Percentiles rank a stretch among this genome's conserved stretches.
phyloP scores from a whole-genome alignment of 2,329 filamentous ascomycete genomes.

The Aspergillus oerlinghausenensis region DNA sequence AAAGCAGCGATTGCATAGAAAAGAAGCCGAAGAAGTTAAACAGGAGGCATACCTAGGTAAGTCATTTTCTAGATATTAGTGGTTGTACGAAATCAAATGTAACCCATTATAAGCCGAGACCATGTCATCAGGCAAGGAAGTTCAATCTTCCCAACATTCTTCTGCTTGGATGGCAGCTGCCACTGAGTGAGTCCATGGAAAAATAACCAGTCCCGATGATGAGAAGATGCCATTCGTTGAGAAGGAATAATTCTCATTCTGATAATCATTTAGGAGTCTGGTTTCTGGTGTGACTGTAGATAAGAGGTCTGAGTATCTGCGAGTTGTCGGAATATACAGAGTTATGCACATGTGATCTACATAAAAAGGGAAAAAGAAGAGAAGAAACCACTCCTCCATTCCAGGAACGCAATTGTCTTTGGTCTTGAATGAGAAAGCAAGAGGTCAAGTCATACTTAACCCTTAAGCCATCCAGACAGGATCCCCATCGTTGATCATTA shows the following conservation, averaged over 20 bases:
- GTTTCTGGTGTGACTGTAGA: neutral
- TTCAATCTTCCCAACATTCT: constrained; percentile 14
- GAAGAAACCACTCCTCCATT: too few species aligned
- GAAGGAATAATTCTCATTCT: constrained; percentile 7
- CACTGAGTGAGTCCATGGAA: constrained; percentile 51
- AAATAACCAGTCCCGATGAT: constrained; percentile 41
- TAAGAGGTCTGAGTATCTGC: neutral
- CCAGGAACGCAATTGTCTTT: too few species aligned
- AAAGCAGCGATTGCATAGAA: neutral
- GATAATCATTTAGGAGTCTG: neutral
- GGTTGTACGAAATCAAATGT: neutral
- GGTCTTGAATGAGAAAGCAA: neutral
- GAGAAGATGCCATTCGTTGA: constrained; percentile 46
- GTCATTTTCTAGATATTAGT: too few species aligned
- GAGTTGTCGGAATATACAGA: too few species aligned
- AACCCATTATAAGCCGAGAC: constrained; percentile 8
- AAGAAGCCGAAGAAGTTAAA: constrained; percentile 1
- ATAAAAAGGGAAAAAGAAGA: too few species aligned
- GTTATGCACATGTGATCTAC: too few species aligned
- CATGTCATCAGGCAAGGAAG: constrained; percentile 61
- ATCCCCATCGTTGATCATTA: neutral
- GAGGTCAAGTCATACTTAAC: too few species aligned
- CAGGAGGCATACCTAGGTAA: too few species aligned
- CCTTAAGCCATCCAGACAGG: neutral
- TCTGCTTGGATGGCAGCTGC: constrained; percentile 41